Evolutionary conservation across 176 grass and related monocot genomes (phyloP).

Genomic region (Hordeum vulgare): MorexV3_pseudomolecules_assembly NC_058523.1:60775183-60775682

Average conservation of each 20-base stretch:
- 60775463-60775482: background rate
- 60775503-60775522: background rate
- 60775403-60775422: background rate
- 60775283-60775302: background rate
- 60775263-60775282: conserved; percentile 4
- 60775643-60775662: too few species aligned
- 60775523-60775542: too few species aligned
- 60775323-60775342: background rate
- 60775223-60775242: background rate
- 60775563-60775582: too few species aligned
- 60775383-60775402: background rate
- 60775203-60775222: background rate
- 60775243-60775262: background rate
- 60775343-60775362: background rate
- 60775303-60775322: background rate
- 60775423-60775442: background rate
- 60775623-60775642: too few species aligned
- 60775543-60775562: too few species aligned
- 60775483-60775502: background rate
- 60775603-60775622: too few species aligned
- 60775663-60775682: too few species aligned
- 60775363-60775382: background rate
- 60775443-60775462: background rate
- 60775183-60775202: background rate
- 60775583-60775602: too few species aligned